Evolutionary conservation across 2,329 filamentous ascomycete species (phyloP).

Genomic region (Cyphellophora attinorum): DNA sequence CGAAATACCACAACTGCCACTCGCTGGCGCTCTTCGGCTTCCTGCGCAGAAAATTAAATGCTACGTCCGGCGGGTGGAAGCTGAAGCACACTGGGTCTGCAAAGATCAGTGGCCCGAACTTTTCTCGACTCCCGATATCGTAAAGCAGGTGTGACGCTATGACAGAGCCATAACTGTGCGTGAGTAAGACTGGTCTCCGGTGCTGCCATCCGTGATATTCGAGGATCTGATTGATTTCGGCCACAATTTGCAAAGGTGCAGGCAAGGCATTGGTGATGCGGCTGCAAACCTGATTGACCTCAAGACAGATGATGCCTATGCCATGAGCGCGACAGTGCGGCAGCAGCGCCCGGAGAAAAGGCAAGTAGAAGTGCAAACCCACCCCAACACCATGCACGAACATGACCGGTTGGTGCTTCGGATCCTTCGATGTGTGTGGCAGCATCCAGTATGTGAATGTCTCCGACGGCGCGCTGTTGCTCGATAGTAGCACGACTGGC

Average conservation of each 20-base stretch:
- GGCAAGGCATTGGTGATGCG: constrained; percentile 7
- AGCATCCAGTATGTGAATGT: constrained; percentile 54
- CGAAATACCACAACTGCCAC: constrained; percentile 62
- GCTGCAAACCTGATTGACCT: constrained; percentile 40
- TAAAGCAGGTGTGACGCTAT: constrained; percentile 53
- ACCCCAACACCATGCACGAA: constrained; percentile 65
- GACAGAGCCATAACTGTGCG: constrained; percentile 57
- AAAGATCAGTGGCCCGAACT: constrained; percentile 41
- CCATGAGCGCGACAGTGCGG: constrained; percentile 4
- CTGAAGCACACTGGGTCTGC: constrained; percentile 58
- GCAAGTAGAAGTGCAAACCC: constrained; percentile 53
- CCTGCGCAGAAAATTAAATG: constrained; percentile 59
- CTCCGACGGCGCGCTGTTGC: neutral
- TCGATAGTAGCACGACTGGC: neutral
- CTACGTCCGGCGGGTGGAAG: constrained; percentile 59
- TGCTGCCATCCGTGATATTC: neutral
- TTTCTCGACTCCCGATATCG: constrained; percentile 33
- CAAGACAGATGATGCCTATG: constrained; percentile 10
- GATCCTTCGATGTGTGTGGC: constrained; percentile 45
- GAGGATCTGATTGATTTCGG: neutral
- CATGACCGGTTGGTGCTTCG: constrained; percentile 45
- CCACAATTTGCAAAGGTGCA: constrained; percentile 34
- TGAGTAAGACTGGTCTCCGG: neutral
- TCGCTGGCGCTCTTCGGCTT: constrained; percentile 50
- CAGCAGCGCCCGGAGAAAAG: constrained; percentile 49